Percentiles rank a stretch among this genome's conserved stretches.
Evolutionary conservation across 2,329 filamentous ascomycete species (phyloP).

Genomic region (Verticillium dahliae): DNA sequence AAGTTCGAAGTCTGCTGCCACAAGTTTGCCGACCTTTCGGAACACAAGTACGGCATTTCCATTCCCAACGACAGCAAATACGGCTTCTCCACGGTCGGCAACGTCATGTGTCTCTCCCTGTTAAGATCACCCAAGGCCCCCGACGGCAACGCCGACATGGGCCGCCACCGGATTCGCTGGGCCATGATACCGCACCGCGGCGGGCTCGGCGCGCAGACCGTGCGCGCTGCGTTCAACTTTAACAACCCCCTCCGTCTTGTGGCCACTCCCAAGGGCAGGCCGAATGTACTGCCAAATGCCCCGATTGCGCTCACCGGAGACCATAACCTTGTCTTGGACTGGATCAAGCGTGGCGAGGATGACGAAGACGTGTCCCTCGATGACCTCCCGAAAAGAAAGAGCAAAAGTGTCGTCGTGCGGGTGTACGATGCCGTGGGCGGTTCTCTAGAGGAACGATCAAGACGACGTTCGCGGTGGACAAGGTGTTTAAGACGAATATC

Average conservation of each 20-base stretch:
- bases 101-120: conserved; percentile 60
- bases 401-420: conserved; percentile 48
- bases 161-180: conserved; percentile 57
- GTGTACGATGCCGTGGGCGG: conserved; percentile 62
- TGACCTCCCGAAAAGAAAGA: conserved; percentile 1
- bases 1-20: conserved; percentile 75
- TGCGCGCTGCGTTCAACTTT: conserved; percentile 60
- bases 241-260: conserved; percentile 50
- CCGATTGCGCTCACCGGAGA: conserved; percentile 42
- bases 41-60: conserved; percentile 62
- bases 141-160: conserved; percentile 65
- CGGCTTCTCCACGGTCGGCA: conserved; percentile 61
- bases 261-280: neutral
- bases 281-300: conserved; percentile 3
- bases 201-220: conserved; percentile 45
- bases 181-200: conserved; percentile 60
- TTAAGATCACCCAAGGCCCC: conserved; percentile 62
- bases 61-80: conserved; percentile 67
- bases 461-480: conserved; percentile 42
- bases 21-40: conserved; percentile 66
- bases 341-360: conserved; percentile 56
- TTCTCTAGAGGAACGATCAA: conserved; percentile 45
- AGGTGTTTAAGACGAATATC: conserved; percentile 56
- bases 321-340: conserved; percentile 51
- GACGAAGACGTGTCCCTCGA: conserved; percentile 27